A percentile compares a stretch with the other conserved stretches of the same genome.
Conservation (phyloP, 495 filamentous ascomycete species). For the Hyaloscypha hepaticicola region DNA sequence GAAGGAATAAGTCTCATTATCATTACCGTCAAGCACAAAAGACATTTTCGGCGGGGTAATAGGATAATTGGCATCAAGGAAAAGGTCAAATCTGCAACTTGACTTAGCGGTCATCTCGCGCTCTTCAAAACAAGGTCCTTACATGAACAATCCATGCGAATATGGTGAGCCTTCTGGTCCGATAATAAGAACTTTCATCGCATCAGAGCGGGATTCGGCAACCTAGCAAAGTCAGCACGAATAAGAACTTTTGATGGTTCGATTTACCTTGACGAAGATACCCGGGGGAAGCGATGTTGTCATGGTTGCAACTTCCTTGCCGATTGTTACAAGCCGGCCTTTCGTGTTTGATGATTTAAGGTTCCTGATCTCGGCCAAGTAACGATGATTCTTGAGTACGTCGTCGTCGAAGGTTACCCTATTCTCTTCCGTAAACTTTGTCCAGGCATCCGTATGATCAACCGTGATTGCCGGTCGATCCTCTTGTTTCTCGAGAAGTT, state of each 20-base stretch:
- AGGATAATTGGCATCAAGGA: conserved; percentile 48
- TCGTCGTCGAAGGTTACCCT: conserved; percentile 27
- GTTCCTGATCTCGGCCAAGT: neutral
- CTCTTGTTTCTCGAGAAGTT: neutral
- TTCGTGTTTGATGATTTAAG: conserved; percentile 1
- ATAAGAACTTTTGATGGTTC: too few relatives aligned
- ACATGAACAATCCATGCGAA: conserved; percentile 59
- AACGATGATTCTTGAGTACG: conserved; percentile 21
- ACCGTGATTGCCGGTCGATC: neutral
- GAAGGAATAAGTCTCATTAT: conserved; percentile 42
- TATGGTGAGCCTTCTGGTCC: conserved; percentile 59
- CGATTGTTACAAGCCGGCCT: conserved; percentile 49
- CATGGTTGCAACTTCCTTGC: conserved; percentile 52
- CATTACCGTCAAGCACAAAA: conserved; percentile 49
- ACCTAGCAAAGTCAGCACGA: conserved; percentile 20
- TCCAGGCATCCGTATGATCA: conserved; percentile 7
- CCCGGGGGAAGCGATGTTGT: conserved; percentile 53
- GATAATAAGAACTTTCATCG: conserved; percentile 58
- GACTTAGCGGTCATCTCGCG: neutral
- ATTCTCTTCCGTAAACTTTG: conserved; percentile 15
- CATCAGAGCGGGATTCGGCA: conserved; percentile 50
- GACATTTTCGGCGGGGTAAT: conserved; percentile 45
- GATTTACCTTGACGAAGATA: conserved; percentile 51
- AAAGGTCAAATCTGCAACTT: conserved; percentile 51
- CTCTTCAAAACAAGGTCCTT: conserved; percentile 5